Evolutionary conservation across 1,139 yeast species (phyloP), one percentile per base, ranked within the genome.

Genomic region (Yamadazyma epiphylla): DNA sequence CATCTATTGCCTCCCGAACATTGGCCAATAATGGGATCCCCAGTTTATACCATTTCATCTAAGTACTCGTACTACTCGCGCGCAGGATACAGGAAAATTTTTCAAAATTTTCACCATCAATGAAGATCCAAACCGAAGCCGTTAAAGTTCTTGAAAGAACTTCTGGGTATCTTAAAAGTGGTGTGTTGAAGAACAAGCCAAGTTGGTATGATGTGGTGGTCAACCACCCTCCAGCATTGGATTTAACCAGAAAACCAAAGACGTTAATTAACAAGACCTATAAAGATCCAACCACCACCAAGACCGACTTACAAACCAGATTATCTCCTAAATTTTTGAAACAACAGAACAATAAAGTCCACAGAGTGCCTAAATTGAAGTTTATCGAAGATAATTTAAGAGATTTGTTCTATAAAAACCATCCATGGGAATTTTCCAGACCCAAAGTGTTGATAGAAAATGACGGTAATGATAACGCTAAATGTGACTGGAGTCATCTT

Each of bases 341-440:
- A 14, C 56, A 54, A 27, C 48, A 46, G 28, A 64, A 45, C 54
- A 55, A 2, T 24, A 24, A 10, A 16, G 49, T 63, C 21, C 74
- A 74, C 48, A 64, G 70, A 38, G 72, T 87, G 5, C 80, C 82
- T 28, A 75, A 77, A 43, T 67, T 91, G 47, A 60, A 59, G 36
- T 88, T 77, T 50, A 64, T 83, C 31, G 97, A 91, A 58, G 98
- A 91, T 58, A 76, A 79, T 46, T 62, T 91, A 45, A 77, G 98
- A 62, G 69, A 74, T 31, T 66, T 84, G 19, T 91, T 91, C 51
- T 91, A 81, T 58, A 79, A 77, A 38, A 96, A 89, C 54, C 99
- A 91, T 57, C 98, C 99, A 9, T 91, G 98, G 98, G 99, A 91
- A 59, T 67, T 89, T 36, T 85, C 98, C 3, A 76, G 95, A 44